Conservation (phyloP, 1,139 yeast genomes). For the Taphrina wiesneri region DNA sequence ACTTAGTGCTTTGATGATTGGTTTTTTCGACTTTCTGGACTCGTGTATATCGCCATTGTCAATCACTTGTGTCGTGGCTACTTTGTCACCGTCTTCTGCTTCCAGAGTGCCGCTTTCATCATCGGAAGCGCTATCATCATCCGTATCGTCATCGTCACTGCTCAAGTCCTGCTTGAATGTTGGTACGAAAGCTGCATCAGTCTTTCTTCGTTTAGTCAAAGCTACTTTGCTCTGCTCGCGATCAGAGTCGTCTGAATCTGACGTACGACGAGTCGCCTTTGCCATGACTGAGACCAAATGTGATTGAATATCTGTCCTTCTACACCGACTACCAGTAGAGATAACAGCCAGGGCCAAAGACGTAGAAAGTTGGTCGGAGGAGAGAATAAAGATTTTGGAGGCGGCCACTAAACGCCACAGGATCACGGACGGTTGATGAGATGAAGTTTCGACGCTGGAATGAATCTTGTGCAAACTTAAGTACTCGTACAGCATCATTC, state of each 20-base stretch:
- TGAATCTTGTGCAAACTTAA: no score
- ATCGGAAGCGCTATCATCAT: conserved; percentile 34
- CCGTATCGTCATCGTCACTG: conserved; percentile 38
- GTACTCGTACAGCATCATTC: no score
- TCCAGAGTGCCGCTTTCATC: conserved; percentile 39
- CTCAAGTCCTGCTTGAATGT: conserved; percentile 31
- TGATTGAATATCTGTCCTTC: neutral
- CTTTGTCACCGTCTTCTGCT: neutral
- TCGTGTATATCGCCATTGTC: neutral
- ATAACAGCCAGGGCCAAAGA: neutral
- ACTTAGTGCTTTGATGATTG: conserved; percentile 43
- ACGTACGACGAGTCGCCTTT: neutral
- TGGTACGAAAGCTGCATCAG: conserved; percentile 25
- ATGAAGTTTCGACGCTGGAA: neutral
- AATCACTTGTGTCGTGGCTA: neutral
- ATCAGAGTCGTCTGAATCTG: conserved; percentile 6
- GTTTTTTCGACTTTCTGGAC: conserved; percentile 16
- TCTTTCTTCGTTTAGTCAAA: conserved; percentile 16
- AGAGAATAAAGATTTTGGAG: neutral
- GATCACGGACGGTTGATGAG: neutral
- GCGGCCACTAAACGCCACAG: neutral
- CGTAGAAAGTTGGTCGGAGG: neutral
- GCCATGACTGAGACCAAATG: neutral
- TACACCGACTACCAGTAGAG: no score
- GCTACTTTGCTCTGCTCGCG: conserved; percentile 11